A percentile compares a stretch with the other conserved stretches of the same genome.
Conservation (phyloP, 176 grass and related monocot species). For the Olyra latifolia region DNA sequence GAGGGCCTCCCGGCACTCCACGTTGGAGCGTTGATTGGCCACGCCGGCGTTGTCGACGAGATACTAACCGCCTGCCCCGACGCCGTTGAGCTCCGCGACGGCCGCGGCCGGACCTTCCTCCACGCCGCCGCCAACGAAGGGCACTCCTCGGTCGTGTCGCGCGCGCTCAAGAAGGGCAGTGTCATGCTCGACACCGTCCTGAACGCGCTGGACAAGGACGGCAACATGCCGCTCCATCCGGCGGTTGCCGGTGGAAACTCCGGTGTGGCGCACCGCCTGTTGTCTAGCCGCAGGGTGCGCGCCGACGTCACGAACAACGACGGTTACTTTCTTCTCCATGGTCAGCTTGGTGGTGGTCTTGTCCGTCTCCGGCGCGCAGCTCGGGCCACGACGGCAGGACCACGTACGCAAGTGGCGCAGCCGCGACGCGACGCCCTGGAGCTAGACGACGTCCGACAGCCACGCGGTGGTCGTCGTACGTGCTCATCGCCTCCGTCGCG, state of each 20-base stretch:
- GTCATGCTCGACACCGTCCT: neutral
- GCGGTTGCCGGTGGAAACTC: too few species aligned
- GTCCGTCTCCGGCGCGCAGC: neutral
- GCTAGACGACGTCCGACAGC: neutral
- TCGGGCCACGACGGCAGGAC: neutral
- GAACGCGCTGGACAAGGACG: neutral
- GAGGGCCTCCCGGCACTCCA: conserved; percentile 11
- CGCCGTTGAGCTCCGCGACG: conserved; percentile 6
- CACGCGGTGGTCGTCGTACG: conserved; percentile 23
- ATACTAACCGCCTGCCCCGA: neutral
- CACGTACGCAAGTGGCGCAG: neutral
- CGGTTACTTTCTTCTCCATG: too few species aligned
- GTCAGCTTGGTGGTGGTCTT: too few species aligned
- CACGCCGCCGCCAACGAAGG: conserved; percentile 18
- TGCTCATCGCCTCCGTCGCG: neutral
- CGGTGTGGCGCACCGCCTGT: too few species aligned
- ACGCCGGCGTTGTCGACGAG: neutral
- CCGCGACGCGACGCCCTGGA: neutral
- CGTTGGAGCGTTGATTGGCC: conserved; percentile 11
- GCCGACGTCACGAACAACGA: too few species aligned
- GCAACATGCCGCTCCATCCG: conserved; percentile 26
- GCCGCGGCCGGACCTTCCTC: conserved; percentile 3
- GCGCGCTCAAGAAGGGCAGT: neutral
- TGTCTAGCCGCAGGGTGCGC: too few species aligned
- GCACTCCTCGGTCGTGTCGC: neutral